phyloP scores from a whole-genome alignment of 164 flowering plant species.

The Piper longum region DNA sequence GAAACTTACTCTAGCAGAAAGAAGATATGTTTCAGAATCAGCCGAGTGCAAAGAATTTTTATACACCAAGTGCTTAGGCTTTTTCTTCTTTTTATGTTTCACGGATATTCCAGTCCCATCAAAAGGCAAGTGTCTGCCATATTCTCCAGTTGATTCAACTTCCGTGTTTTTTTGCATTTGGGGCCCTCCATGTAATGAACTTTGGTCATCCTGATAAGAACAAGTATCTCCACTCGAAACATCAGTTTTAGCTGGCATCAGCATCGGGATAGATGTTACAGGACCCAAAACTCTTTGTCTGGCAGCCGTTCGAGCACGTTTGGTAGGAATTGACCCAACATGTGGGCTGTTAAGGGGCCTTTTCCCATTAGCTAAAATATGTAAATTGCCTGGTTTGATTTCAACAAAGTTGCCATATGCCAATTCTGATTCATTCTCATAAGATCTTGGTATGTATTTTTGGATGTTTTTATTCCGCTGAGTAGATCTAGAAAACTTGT shows the following conservation, averaged over 20 bases:
- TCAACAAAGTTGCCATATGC: conserved; percentile 36
- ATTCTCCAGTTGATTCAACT: conserved; percentile 68
- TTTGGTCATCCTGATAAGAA: conserved; percentile 92
- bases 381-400: conserved; percentile 31
- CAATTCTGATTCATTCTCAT: conserved; percentile 41
- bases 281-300: conserved; percentile 72
- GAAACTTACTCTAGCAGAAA: conserved; percentile 12
- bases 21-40: conserved; percentile 12
- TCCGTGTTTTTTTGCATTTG: conserved; percentile 48
- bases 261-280: conserved; percentile 32
- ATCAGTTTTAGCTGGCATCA: conserved; percentile 46
- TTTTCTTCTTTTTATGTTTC: conserved; percentile 82
- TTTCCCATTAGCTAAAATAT: conserved; percentile 35
- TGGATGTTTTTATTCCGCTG: conserved; percentile 44
- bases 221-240: conserved; percentile 95
- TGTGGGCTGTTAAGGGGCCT: conserved; percentile 44
- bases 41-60: conserved; percentile 12
- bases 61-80: conserved; percentile 54
- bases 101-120: conserved; percentile 53
- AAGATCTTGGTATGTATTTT: conserved; percentile 31
- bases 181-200: conserved; percentile 58
- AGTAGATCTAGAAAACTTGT: conserved; percentile 34
- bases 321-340: conserved; percentile 72
- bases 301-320: conserved; percentile 87
- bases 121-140: conserved; percentile 42